phyloP scores from a whole-genome alignment of 2,329 filamentous ascomycete genomes.

The Cladorrhinum sp. region DNA sequence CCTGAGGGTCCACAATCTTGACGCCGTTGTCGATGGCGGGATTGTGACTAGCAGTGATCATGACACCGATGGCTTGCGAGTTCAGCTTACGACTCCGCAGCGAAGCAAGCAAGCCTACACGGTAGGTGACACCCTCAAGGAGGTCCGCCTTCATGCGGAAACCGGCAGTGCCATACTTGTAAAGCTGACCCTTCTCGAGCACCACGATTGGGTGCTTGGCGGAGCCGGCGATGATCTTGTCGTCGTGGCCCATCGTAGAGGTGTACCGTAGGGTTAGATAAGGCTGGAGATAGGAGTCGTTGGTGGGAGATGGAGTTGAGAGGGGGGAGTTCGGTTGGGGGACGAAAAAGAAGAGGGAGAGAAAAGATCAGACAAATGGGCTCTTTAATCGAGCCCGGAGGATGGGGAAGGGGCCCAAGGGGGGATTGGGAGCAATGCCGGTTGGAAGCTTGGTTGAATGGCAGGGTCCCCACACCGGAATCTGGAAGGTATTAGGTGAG shows the following conservation, averaged over 20 bases:
- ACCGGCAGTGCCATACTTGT: constrained; percentile 65
- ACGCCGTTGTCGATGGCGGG: constrained; percentile 86
- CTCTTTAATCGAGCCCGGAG: too few species aligned
- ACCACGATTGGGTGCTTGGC: constrained; percentile 58
- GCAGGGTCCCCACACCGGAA: neutral
- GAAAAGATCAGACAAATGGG: too few species aligned
- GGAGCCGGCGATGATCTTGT: constrained; percentile 57
- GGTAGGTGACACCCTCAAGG: constrained; percentile 88
- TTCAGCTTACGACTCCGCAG: constrained; percentile 86
- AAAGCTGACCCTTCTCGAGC: constrained; percentile 47
- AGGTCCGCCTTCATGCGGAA: constrained; percentile 72
- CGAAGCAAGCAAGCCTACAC: constrained; percentile 83
- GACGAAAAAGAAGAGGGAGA: neutral
- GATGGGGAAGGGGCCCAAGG: neutral
- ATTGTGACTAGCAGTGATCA: constrained; percentile 95
- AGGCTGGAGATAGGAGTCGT: constrained; percentile 11
- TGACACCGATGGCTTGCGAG: constrained; percentile 89
- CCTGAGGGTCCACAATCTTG: constrained; percentile 95
- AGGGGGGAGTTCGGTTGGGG: neutral
- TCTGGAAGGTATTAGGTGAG: neutral
- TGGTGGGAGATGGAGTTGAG: neutral
- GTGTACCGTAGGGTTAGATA: neutral
- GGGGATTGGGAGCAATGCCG: neutral
- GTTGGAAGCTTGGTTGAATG: neutral
- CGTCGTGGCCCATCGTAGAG: constrained; percentile 27